phyloP scores from a whole-genome alignment of 2,329 filamentous ascomycete species.

The Biscogniauxia sp. region DNA sequence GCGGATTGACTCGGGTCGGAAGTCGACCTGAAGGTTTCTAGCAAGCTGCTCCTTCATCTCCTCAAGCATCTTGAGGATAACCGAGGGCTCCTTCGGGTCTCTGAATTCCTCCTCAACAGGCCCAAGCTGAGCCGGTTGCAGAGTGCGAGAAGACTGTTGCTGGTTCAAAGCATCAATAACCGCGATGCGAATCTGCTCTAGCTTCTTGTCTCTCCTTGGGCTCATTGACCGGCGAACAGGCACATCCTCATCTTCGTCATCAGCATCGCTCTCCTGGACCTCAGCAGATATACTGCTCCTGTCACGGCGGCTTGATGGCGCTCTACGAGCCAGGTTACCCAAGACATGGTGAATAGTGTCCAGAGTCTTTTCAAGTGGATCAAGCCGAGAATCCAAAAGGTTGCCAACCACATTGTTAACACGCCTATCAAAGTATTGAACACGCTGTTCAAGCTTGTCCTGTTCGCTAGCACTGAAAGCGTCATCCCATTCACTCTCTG shows the following conservation, averaged over 20 bases:
- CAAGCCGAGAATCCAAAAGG: conserved; percentile 71
- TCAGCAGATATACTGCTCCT: conserved; percentile 70
- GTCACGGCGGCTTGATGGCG: conserved; percentile 55
- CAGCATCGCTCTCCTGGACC: conserved; percentile 79
- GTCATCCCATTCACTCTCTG: conserved; percentile 89
- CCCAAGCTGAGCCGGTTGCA: conserved; percentile 29
- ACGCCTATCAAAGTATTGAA: conserved; percentile 85
- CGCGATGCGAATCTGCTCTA: conserved; percentile 76
- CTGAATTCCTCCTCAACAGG: conserved; percentile 22
- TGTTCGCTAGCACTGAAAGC: conserved; percentile 80
- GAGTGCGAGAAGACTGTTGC: conserved; percentile 46
- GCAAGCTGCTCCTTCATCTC: conserved; percentile 57
- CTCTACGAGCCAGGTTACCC: conserved; percentile 52
- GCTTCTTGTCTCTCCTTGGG: conserved; percentile 71
- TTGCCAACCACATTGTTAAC: conserved; percentile 83
- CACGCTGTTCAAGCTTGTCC: conserved; percentile 75
- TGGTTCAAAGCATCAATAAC: conserved; percentile 70
- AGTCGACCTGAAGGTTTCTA: conserved; percentile 42
- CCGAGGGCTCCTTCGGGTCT: conserved; percentile 40
- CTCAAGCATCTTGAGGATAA: conserved; percentile 65
- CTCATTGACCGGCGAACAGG: conserved; percentile 68
- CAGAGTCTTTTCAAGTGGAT: conserved; percentile 78
- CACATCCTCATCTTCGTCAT: conserved; percentile 82
- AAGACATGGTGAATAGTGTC: conserved; percentile 71
- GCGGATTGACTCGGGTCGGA: conserved; percentile 54